Conservation (phyloP, 495 filamentous ascomycete species). For the Hypoxylon rickii region DNA sequence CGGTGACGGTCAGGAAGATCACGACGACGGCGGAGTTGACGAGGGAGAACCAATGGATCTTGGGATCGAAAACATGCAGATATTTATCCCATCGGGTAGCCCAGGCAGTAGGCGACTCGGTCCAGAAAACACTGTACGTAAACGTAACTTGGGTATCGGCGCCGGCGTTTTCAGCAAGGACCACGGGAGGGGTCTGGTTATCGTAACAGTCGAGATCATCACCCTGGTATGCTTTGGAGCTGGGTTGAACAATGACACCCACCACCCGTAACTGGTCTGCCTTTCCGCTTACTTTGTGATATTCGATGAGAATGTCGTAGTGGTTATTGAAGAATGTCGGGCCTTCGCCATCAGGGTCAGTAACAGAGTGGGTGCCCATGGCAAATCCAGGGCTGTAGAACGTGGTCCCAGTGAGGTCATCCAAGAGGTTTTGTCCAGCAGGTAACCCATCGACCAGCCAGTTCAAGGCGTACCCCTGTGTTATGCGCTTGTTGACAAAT, state of each 20-base stretch:
- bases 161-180: slow-evolving; percentile 62
- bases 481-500: slow-evolving; percentile 82
- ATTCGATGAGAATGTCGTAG: slow-evolving; percentile 92
- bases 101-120: slow-evolving; percentile 77
- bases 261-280: slow-evolving; percentile 78
- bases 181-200: slow-evolving; percentile 52
- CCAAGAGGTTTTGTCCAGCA: slow-evolving; percentile 76
- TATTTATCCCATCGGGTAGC: slow-evolving; percentile 99
- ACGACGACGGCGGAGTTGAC: slow-evolving; percentile 95
- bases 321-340: slow-evolving; percentile 81
- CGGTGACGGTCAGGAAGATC: slow-evolving; percentile 85
- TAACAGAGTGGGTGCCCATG: slow-evolving; percentile 62
- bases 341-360: slow-evolving; percentile 49
- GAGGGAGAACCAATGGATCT: slow-evolving; percentile 97
- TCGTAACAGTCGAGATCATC: slow-evolving; percentile 66
- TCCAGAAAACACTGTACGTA: slow-evolving; percentile 92
- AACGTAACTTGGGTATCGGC: slow-evolving; percentile 66
- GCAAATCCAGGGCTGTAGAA: slow-evolving; percentile 90
- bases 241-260: slow-evolving; percentile 83
- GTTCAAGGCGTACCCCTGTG: slow-evolving; percentile 84
- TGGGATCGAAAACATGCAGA: slow-evolving; percentile 90
- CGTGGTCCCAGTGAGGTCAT: slow-evolving; percentile 69
- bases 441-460: slow-evolving; percentile 95
- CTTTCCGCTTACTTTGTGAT: slow-evolving; percentile 69
- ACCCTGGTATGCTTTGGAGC: slow-evolving; percentile 66